These are phyloP conservation scores for Prosopis cineraria DNA, from an alignment of 306 rosid species.

Conservation along the genomic window DNA sequence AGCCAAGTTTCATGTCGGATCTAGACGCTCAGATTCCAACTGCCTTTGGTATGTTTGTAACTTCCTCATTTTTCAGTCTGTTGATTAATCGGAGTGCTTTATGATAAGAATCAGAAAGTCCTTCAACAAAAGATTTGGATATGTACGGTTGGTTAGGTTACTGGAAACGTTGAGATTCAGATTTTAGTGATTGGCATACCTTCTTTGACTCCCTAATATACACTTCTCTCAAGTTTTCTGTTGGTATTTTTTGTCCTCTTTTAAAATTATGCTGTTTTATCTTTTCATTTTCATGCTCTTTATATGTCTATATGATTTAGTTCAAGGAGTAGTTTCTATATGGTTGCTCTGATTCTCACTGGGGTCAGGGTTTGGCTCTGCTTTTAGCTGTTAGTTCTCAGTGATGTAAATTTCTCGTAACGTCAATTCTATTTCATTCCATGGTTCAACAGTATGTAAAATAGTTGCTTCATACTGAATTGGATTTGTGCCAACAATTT, in stretches of 20 bases:
- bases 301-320: neutral
- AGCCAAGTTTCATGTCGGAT: slow-evolving; percentile 67
- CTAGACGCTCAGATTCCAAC: slow-evolving; percentile 57
- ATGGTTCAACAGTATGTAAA: slow-evolving; percentile 8
- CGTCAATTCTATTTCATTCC: neutral
- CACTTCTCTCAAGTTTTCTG: neutral
- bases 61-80: neutral
- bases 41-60: slow-evolving; percentile 51
- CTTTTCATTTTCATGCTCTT: neutral
- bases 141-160: too few species aligned
- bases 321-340: neutral
- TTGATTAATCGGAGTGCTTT: neutral
- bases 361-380: neutral
- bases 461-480: neutral
- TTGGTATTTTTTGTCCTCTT: neutral
- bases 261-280: neutral
- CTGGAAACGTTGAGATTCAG: neutral
- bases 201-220: neutral
- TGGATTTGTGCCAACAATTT: slow-evolving; percentile 5
- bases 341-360: neutral
- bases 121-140: neutral
- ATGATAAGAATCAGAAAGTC: neutral
- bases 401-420: neutral
- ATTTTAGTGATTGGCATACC: neutral
- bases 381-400: neutral